These are phyloP conservation scores for Aspergillus sclerotiicarbonarius DNA, from an alignment of 495 filamentous ascomycete species.

Conservation along the genomic window DNA sequence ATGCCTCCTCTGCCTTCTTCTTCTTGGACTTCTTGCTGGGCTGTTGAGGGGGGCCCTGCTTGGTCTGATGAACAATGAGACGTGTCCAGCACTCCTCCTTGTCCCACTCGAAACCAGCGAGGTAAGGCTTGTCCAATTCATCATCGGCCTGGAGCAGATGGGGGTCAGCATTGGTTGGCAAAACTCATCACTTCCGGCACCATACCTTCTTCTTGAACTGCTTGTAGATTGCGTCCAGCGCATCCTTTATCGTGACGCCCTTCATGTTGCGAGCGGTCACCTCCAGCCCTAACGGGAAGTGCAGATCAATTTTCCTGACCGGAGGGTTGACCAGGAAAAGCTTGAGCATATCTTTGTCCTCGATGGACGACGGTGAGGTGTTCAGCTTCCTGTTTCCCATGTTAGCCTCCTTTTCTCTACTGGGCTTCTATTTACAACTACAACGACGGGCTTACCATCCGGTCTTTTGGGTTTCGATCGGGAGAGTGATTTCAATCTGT, in stretches of 20 bases:
- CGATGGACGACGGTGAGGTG: conserved; percentile 69
- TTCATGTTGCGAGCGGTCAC: conserved; percentile 87
- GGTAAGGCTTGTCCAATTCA: conserved; percentile 75
- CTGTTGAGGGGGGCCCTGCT: conserved; percentile 53
- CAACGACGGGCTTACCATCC: conserved; percentile 66
- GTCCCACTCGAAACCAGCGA: conserved; percentile 93
- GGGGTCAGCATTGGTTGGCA: conserved; percentile 15
- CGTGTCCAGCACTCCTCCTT: conserved; percentile 76
- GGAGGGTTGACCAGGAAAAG: conserved; percentile 74
- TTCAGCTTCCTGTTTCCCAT: conserved; percentile 73
- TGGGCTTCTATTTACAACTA: conserved; percentile 2
- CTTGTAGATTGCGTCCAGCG: conserved; percentile 89
- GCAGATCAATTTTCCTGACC: conserved; percentile 90
- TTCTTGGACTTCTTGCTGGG: conserved; percentile 70
- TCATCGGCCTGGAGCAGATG: conserved; percentile 68
- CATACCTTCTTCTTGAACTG: conserved; percentile 87
- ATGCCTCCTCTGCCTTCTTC: conserved; percentile 52
- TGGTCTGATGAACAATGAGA: conserved; percentile 80
- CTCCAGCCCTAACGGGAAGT: conserved; percentile 82
- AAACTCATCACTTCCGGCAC: background rate
- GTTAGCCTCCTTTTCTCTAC: conserved; percentile 4
- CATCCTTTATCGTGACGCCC: conserved; percentile 94
- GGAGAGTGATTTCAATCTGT: conserved; percentile 70
- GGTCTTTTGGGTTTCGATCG: conserved; percentile 83
- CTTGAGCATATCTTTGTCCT: conserved; percentile 79